These are phyloP conservation scores for Fistulifera solaris DNA, from an alignment of 108 stramenopile species.

Conservation along the genomic window DNA sequence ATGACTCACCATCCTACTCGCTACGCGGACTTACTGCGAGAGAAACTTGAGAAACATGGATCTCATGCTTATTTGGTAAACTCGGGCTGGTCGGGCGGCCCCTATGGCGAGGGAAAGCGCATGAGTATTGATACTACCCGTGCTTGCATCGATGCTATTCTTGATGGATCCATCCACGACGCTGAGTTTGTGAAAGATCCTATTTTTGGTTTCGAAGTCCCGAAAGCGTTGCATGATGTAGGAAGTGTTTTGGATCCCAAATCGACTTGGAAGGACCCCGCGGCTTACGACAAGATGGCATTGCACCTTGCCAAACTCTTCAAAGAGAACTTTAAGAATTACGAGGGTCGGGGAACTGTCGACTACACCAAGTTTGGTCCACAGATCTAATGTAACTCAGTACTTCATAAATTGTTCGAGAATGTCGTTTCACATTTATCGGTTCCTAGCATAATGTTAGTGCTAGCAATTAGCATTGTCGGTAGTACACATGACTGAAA, in stretches of 20 bases:
- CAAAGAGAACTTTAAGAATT: constrained; percentile 91
- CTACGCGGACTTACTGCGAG: constrained; percentile 89
- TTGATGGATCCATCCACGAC: constrained; percentile 86
- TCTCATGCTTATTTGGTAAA: constrained; percentile 92
- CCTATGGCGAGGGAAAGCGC: constrained; percentile 89
- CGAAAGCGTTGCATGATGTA: constrained; percentile 74
- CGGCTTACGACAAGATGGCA: constrained; percentile 77
- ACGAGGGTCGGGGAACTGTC: constrained; percentile 65
- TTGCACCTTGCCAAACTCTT: constrained; percentile 89
- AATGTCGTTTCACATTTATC: no score
- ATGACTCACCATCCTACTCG: constrained; percentile 90
- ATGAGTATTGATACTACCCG: constrained; percentile 97
- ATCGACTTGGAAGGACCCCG: constrained; percentile 82
- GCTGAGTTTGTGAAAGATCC: constrained; percentile 68
- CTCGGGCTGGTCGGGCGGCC: constrained; percentile 96
- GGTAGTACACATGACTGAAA: no score
- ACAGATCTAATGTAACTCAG: constrained; percentile 23
- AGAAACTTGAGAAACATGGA: constrained; percentile 85
- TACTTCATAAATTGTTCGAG: no score
- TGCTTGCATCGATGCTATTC: constrained; percentile 88
- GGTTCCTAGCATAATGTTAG: no score
- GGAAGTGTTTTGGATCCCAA: constrained; percentile 80
- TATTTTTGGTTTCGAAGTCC: constrained; percentile 90
- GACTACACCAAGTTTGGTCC: constrained; percentile 87
- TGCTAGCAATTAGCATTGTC: no score